Evolutionary conservation across 768 basidiomycete species (phyloP).

Genomic region (Lentinula raphanica): DNA sequence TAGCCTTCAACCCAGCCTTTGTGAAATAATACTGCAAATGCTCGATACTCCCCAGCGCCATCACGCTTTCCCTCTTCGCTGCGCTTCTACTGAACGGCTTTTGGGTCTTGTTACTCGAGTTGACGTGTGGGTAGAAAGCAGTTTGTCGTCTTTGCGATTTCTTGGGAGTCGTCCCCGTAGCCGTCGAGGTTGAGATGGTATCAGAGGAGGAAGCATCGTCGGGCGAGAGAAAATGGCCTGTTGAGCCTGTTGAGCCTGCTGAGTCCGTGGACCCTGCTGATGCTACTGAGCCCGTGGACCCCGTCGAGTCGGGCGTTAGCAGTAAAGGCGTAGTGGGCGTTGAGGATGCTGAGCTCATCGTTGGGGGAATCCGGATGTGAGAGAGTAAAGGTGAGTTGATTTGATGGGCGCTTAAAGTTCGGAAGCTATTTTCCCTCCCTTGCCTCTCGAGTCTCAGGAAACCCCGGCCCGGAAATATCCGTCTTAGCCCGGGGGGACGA

Average conservation of each 20-base stretch:
- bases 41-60: conserved; percentile 93
- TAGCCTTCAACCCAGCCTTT: conserved; percentile 73
- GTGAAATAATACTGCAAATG: conserved; percentile 95
- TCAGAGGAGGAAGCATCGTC: background rate
- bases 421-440: too few relatives aligned
- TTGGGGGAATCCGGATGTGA: background rate
- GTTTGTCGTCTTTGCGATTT: conserved; percentile 64
- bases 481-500: too few relatives aligned
- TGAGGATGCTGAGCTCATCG: conserved; percentile 1
- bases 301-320: background rate
- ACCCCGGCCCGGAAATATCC: too few relatives aligned
- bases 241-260: conserved; percentile 2
- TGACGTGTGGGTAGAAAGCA: conserved; percentile 74
- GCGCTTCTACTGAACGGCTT: conserved; percentile 90
- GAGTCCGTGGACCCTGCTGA: too few relatives aligned
- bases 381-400: too few relatives aligned
- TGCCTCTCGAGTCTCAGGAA: too few relatives aligned
- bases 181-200: background rate
- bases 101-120: conserved; percentile 62
- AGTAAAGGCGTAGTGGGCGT: background rate
- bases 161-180: conserved; percentile 20
- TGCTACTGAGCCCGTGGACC: too few relatives aligned
- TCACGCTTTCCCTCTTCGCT: conserved; percentile 89
- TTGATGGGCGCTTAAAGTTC: background rate
- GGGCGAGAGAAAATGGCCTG: too few relatives aligned